A percentile compares a stretch with the other conserved stretches of the same genome.
phyloP scores from a whole-genome alignment of 129 eudicot species.

The Calendula officinalis region DNA sequence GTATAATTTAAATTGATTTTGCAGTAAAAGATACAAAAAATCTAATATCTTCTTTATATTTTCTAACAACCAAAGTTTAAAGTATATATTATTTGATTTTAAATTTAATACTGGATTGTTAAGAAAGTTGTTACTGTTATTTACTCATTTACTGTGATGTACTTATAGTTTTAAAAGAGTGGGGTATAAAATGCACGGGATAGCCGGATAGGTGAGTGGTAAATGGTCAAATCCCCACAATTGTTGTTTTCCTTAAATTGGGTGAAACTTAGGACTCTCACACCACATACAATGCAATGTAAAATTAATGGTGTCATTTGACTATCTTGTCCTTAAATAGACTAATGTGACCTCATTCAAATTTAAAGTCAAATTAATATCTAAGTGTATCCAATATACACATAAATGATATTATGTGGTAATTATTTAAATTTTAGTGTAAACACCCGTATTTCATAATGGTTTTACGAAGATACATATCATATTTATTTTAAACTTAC shows the following conservation, averaged over 20 bases:
- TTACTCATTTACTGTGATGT: too few species aligned
- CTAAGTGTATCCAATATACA: background rate
- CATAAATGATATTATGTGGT: too few species aligned
- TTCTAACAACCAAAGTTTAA: too few species aligned
- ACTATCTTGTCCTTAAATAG: constrained; percentile 16
- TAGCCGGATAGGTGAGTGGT: constrained; percentile 2
- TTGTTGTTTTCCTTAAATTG: constrained; percentile 20
- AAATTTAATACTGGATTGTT: background rate
- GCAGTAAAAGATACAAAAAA: too few species aligned
- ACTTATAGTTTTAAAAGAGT: background rate
- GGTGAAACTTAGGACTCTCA: constrained; percentile 23
- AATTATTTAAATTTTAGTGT: too few species aligned
- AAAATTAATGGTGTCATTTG: constrained; percentile 11
- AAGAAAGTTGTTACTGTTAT: background rate
- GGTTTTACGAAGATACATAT: too few species aligned
- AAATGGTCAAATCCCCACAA: constrained; percentile 18
- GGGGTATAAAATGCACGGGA: constrained; percentile 16
- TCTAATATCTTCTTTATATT: too few species aligned
- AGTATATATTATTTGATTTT: too few species aligned
- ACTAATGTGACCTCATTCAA: constrained; percentile 15
- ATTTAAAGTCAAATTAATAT: constrained; percentile 14
- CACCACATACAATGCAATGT: constrained; percentile 18
- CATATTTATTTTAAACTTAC: too few species aligned
- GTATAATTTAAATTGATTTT: too few species aligned
- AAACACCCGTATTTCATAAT: too few species aligned